Conservation (phyloP, 2,329 filamentous ascomycete genomes). For the Aspergillus fischeri region DNA sequence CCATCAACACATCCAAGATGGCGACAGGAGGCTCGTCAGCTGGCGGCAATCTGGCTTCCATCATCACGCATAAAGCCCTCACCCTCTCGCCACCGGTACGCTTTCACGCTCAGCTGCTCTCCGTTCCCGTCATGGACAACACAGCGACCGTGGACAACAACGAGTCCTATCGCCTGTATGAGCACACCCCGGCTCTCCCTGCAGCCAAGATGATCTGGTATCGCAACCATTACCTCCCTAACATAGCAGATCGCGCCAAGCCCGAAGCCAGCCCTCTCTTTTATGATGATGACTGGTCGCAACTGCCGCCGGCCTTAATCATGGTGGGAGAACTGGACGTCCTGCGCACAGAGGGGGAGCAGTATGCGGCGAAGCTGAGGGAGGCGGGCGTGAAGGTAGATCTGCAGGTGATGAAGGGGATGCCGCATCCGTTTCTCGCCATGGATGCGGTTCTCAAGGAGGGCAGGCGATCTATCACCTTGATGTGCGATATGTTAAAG, state of each 20-base stretch:
- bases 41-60: constrained; percentile 50
- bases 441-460: constrained; percentile 55
- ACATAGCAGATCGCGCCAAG: constrained; percentile 42
- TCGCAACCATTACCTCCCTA: constrained; percentile 54
- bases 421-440: constrained; percentile 57
- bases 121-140: constrained; percentile 57
- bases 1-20: constrained; percentile 43
- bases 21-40: constrained; percentile 51
- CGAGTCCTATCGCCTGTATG: constrained; percentile 48
- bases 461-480: constrained; percentile 49
- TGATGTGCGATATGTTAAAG: constrained; percentile 38
- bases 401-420: constrained; percentile 50
- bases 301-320: constrained; percentile 49
- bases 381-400: constrained; percentile 47
- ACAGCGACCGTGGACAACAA: constrained; percentile 46
- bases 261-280: constrained; percentile 55
- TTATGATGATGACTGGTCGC: constrained; percentile 48
- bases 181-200: constrained; percentile 50
- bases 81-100: constrained; percentile 35
- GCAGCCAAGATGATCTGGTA: constrained; percentile 60
- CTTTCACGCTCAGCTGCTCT: constrained; percentile 50
- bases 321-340: constrained; percentile 56
- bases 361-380: constrained; percentile 48
- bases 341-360: constrained; percentile 51
- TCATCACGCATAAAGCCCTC: constrained; percentile 51